Evolutionary conservation across 208 protist species (phyloP), one percentile per base, ranked within the genome.

Genomic region (Leishmania mexicana): DNA sequence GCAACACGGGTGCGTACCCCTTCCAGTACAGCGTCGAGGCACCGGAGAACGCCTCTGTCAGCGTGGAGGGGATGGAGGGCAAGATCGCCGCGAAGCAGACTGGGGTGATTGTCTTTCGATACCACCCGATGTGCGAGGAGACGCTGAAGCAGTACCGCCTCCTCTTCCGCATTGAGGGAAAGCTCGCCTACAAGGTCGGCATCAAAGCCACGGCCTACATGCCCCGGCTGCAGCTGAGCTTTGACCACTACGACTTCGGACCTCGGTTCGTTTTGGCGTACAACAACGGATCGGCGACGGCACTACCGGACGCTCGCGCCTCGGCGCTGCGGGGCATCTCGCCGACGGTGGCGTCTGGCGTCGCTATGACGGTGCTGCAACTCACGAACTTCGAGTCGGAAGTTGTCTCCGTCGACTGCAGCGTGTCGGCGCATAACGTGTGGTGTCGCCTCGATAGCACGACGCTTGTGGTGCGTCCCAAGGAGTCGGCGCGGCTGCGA

Each of bases 381-480:
- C 71, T 99, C 54, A 92, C 88, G 40, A 99, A 99, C 88, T 85
- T 89, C 15, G 98, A 99, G 79, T 87, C 87, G 60, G 90, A 96
- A 79, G 88, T 92, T 45, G 84, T 99, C 38, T 89, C 90, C 4
- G 90, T 98, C 15, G 96, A 99, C 76, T 96, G 89, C 76, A 80
- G 79, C 76, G 78, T 98, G 68, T 93, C 94, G 45, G 89, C 96
- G 21, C 81, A 87, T 74, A 96, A 95, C 81, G 78, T 93, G 51
- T 91, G 92, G 90, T 94, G 96, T 78, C 87, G 96, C 35, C 85
- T 99, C 13, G 94, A 99, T 80, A 89, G 90, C 7, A 90, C 90
- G 24, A 94, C 96, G n/a, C 93, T 97, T 70, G 91, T 98, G 7
- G 90, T 98, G 28, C 83, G 85, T 53, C 94, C 98, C 38, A 93